Evolutionary conservation across 805 yeast genomes (phyloP).

Genomic region (Candida dendrica): DNA sequence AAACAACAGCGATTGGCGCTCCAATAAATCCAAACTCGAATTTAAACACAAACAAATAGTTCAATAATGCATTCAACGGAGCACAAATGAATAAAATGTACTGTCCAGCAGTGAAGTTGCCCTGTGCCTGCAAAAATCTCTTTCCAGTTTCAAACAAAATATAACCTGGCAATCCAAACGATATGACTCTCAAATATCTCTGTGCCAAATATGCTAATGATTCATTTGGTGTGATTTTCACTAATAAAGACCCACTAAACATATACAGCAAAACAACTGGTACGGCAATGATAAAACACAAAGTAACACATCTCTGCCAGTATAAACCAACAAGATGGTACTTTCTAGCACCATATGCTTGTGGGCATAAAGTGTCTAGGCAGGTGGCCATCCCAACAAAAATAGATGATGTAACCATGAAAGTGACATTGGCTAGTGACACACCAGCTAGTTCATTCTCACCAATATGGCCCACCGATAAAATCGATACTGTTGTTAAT

Average conservation of each 20-base stretch:
- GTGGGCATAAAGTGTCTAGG: slow-evolving; percentile 66
- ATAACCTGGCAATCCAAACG: slow-evolving; percentile 66
- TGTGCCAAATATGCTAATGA: slow-evolving; percentile 37
- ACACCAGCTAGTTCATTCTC: slow-evolving; percentile 63
- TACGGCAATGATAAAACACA: slow-evolving; percentile 38
- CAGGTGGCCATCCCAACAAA: slow-evolving; percentile 67
- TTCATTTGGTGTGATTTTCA: slow-evolving; percentile 41
- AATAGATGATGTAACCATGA: slow-evolving; percentile 54
- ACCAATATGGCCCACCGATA: slow-evolving; percentile 62
- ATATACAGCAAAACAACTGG: slow-evolving; percentile 58
- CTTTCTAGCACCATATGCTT: slow-evolving; percentile 63
- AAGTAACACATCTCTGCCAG: slow-evolving; percentile 53
- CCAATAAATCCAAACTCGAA: slow-evolving; percentile 64
- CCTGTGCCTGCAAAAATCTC: slow-evolving; percentile 71
- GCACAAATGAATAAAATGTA: slow-evolving; percentile 55
- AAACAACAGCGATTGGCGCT: slow-evolving; percentile 71
- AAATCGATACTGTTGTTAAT: slow-evolving; percentile 52
- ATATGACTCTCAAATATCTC: slow-evolving; percentile 50
- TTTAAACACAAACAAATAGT: slow-evolving; percentile 46
- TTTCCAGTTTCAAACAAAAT: slow-evolving; percentile 71
- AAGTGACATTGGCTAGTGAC: slow-evolving; percentile 63
- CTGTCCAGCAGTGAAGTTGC: slow-evolving; percentile 71
- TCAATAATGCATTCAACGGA: slow-evolving; percentile 60
- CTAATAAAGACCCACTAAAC: slow-evolving; percentile 39
- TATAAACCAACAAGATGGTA: slow-evolving; percentile 51